Evolutionary conservation across 495 filamentous ascomycete species (phyloP).

Genomic region (Parathielavia appendiculata): DNA sequence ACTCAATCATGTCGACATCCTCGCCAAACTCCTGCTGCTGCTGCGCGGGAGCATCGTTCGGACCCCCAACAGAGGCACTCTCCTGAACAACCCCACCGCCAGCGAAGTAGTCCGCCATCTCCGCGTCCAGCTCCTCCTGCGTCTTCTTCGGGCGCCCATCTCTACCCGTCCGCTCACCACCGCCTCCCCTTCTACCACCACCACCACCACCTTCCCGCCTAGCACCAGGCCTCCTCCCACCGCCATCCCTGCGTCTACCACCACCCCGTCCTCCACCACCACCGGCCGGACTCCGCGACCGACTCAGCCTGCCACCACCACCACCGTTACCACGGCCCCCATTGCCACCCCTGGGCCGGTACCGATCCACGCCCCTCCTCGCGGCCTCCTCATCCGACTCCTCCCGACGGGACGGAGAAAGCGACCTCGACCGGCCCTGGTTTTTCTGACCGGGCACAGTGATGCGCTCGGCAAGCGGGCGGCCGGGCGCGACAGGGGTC

Average conservation of each 20-base stretch:
- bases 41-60: neutral
- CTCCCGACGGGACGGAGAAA: slow-evolving; percentile 43
- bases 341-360: slow-evolving; percentile 60
- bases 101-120: slow-evolving; percentile 93
- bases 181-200: slow-evolving; percentile 33
- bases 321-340: neutral
- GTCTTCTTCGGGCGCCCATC: slow-evolving; percentile 76
- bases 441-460: slow-evolving; percentile 41
- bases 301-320: slow-evolving; percentile 26
- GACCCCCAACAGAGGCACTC: slow-evolving; percentile 15
- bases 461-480: slow-evolving; percentile 72
- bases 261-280: slow-evolving; percentile 32
- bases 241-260: slow-evolving; percentile 25
- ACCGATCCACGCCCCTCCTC: slow-evolving; percentile 71
- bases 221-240: slow-evolving; percentile 26
- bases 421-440: slow-evolving; percentile 44
- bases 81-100: slow-evolving; percentile 31
- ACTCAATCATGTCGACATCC: slow-evolving; percentile 34
- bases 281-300: slow-evolving; percentile 46
- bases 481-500: slow-evolving; percentile 49
- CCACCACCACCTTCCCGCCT: slow-evolving; percentile 40
- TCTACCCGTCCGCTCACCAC: slow-evolving; percentile 41
- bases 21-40: slow-evolving; percentile 15
- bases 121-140: slow-evolving; percentile 83
- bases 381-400: slow-evolving; percentile 63